phyloP scores from a whole-genome alignment of 2,329 filamentous ascomycete species.

The Phaeoacremonium minimum region DNA sequence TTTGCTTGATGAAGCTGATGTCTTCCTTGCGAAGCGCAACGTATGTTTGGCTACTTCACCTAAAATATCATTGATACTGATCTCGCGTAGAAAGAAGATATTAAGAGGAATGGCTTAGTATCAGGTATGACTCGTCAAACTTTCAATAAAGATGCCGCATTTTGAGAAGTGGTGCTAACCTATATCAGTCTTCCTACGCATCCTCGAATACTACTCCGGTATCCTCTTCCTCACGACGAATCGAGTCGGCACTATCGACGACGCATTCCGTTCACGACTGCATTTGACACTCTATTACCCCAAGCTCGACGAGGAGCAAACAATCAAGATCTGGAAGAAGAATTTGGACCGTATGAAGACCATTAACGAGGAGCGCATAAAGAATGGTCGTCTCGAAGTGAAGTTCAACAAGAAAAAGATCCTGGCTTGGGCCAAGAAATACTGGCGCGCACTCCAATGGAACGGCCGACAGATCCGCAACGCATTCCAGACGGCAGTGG shows the following conservation, averaged over 20 bases:
- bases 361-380: conserved; percentile 2
- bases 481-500: conserved; percentile 6
- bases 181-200: conserved; percentile 24
- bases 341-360: conserved; percentile 3
- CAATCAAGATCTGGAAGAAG: conserved; percentile 11
- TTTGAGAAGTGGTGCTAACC: not conserved
- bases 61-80: not conserved
- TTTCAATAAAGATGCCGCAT: not conserved
- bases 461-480: conserved; percentile 9
- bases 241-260: conserved; percentile 32
- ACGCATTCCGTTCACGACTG: conserved; percentile 32
- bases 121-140: conserved; percentile 9
- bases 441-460: conserved; percentile 1
- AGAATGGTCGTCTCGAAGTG: not conserved
- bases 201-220: conserved; percentile 23
- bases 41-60: not conserved
- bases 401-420: not conserved
- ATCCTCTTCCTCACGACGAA: conserved; percentile 33
- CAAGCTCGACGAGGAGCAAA: conserved; percentile 10
- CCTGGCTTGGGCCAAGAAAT: not conserved
- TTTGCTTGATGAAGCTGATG: conserved; percentile 18
- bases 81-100: conserved; percentile 9
- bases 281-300: conserved; percentile 29
- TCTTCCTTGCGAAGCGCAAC: conserved; percentile 14
- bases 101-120: conserved; percentile 24